Base-by-base conservation (phyloP, 257 asterid genomes). In the Plectranthus barbatus region DNA sequence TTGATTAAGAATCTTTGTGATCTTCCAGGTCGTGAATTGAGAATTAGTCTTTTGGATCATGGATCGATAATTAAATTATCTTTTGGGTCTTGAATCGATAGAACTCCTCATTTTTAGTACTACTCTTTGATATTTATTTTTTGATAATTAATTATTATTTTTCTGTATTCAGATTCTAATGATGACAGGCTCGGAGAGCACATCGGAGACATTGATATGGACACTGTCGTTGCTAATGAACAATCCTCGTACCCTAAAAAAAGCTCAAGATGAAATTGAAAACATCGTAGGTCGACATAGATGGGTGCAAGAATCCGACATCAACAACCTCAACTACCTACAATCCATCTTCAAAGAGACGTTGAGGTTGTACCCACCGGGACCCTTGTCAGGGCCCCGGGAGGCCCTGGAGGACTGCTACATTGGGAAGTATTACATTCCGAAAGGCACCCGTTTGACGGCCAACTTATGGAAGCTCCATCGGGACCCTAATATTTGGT, bases 311-410 rank as follows among this genome's bases (percentile, higher is more conserved):
- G 94, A 85, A 45, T 66, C 86, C n/a, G 87, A 85, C 67, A 69
- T 85, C 45, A 53, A 60, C 56, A 70, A 71, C 61, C 75, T 85
- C 18, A 33, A 5, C 2, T 80, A 78, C 72, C 21, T 85, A 1
- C 79, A 79, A 39, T 81, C 94, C 9, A 64, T 81, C 13, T 66
- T 85, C 18, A 79, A 83, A 44, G 94, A 85, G 41, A 80, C 87
- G 0, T 52, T 86, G 0, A 79, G 87, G n/a, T 19, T 86, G 47
- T 83, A 79, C 72, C 94, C 94, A 7, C 86, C 88, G 0, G 94
- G 88, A 0, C 90, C 94, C 1, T 60, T 86, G 8, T 17, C 76
- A 0, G 90, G 84, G 3, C 90, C 90, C 0, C 84, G 70, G 1
- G 83, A 77, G 56, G 84, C 90, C 29, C 46, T 33, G 0, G 65